Base-by-base conservation (phyloP, 805 yeast genomes). In the Candida cerambycidarum region DNA sequence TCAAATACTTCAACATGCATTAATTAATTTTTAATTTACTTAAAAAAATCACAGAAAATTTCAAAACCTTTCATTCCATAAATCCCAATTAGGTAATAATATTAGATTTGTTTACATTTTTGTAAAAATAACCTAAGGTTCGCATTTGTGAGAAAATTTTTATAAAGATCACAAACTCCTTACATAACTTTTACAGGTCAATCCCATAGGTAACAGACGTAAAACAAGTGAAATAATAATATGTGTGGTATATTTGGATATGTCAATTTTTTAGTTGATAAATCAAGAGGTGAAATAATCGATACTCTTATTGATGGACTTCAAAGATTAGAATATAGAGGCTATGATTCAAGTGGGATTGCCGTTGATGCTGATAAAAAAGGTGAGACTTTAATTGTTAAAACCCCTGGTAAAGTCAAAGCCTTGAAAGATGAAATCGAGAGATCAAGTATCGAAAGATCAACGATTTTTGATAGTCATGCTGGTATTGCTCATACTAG, bases 401-500 rank as follows among this genome's bases (percentile, higher is more conserved):
- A 86, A 66, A 85, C 86, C 64, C 89, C 82, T 47, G 99, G 99
- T 59, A 95, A 93, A 67, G 99, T 93, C 54, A 79, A 78, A 52
- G 83, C 81, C 44, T 81, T 93, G 62, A 83, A 77, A 62, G 75
- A 80, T 48, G 82, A 83, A 66, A 80, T 87, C 52, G 71, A 67
- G 24, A 55, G 49, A 39, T 58, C 63, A 16, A 63, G 78, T 35
- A 76, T 82, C 44, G 79, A 85, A 56, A 75, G 83, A 54, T 65
- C 75, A 21, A 81, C 78, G 47, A 74, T 79, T 15, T 89, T 88
- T 60, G 83, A 79, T 55, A 80, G 84, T 63, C 99, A 93, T 62
- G 89, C 83, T 47, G 99, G 96, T 61, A 93, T 93, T 63, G 98
- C 99, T 17, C 99, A 93, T 69, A 93, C 99, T 11, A 86, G 99